Evolutionary conservation across 805 yeast species (phyloP).

Genomic region (Saccharomycopsis lassenensis): DNA sequence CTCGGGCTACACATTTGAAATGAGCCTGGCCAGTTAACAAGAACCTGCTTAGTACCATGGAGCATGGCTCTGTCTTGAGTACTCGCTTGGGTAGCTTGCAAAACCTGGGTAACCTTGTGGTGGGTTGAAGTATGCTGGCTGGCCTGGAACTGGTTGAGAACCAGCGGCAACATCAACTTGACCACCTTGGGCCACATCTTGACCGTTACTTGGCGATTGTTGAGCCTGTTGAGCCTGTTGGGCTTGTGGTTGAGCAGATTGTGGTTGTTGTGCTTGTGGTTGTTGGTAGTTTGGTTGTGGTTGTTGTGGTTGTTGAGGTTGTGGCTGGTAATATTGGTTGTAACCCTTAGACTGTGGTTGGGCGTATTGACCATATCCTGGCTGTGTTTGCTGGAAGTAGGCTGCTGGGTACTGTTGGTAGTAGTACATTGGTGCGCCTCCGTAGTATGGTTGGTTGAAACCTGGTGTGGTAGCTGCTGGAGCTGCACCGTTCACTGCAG

Average conservation of each 20-base stretch:
- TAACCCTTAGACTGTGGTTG: constrained; percentile 19
- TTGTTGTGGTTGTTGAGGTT: constrained; percentile 15
- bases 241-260: constrained; percentile 18
- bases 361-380: constrained; percentile 10
- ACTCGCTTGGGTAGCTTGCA: too few species aligned
- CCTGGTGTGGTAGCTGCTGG: constrained; percentile 22
- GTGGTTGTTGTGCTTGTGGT: constrained; percentile 19
- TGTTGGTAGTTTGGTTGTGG: neutral
- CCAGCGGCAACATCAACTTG: constrained; percentile 18
- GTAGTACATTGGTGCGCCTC: constrained; percentile 19
- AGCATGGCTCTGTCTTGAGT: too few species aligned
- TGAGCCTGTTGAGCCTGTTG: constrained; percentile 20
- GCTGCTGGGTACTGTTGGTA: constrained; percentile 21
- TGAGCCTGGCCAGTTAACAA: too few species aligned
- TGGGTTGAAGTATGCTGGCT: too few species aligned
- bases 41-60: too few species aligned
- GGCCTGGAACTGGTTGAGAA: too few species aligned
- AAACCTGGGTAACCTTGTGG: too few species aligned
- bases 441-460: constrained; percentile 20
- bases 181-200: constrained; percentile 8
- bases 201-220: constrained; percentile 9
- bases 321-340: constrained; percentile 16
- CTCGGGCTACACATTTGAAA: too few species aligned
- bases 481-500: constrained; percentile 22
- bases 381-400: constrained; percentile 18